Evolutionary conservation across 805 yeast species (phyloP).

Genomic region (Candida vaughaniae): DNA sequence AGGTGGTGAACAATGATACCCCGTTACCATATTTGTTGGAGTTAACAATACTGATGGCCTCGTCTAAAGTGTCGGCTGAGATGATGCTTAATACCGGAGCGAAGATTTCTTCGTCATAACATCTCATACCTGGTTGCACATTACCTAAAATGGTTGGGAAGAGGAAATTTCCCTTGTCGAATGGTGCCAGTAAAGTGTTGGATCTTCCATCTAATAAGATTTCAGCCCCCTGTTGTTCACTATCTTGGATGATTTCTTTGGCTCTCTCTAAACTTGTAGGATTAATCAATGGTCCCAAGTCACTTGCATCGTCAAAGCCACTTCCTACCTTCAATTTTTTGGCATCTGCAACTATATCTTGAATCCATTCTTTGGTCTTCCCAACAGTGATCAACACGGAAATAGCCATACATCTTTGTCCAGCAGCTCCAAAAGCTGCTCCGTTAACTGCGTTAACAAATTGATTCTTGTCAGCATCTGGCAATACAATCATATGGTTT

Average conservation of each 20-base stretch:
- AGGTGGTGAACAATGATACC: slow-evolving; percentile 63
- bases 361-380: slow-evolving; percentile 59
- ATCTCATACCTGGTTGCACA: slow-evolving; percentile 66
- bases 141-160: slow-evolving; percentile 66
- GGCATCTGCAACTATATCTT: slow-evolving; percentile 59
- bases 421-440: slow-evolving; percentile 83
- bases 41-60: slow-evolving; percentile 65
- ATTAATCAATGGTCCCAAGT: slow-evolving; percentile 72
- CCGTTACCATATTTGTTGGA: slow-evolving; percentile 66
- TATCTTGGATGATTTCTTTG: slow-evolving; percentile 53
- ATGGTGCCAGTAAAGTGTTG: slow-evolving; percentile 28
- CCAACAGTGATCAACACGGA: slow-evolving; percentile 75
- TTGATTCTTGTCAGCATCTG: slow-evolving; percentile 67
- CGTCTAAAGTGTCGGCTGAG: slow-evolving; percentile 63
- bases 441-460: slow-evolving; percentile 66
- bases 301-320: slow-evolving; percentile 63
- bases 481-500: slow-evolving; percentile 71
- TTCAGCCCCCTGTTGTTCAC: slow-evolving; percentile 60
- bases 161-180: slow-evolving; percentile 61
- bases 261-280: slow-evolving; percentile 56
- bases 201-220: slow-evolving; percentile 64
- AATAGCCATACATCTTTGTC: slow-evolving; percentile 81
- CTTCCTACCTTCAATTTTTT: slow-evolving; percentile 56
- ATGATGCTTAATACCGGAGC: slow-evolving; percentile 72
- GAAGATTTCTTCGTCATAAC: slow-evolving; percentile 72